A percentile compares a stretch with the other conserved stretches of the same genome.
These are phyloP conservation scores for Acanthochlamys bracteata DNA, from an alignment of 106 monocot species.

Conservation along the genomic window DNA sequence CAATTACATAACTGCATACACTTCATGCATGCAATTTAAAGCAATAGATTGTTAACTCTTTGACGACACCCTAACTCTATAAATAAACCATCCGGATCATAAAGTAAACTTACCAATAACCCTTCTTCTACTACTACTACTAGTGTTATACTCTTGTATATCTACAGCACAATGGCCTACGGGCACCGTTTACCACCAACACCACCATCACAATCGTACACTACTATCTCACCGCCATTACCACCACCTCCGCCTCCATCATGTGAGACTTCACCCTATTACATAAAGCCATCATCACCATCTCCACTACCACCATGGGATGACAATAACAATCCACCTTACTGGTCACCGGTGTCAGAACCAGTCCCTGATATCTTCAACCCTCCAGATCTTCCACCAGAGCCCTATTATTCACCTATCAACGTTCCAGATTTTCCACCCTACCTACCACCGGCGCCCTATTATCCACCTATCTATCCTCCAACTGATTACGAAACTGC, in stretches of 20 bases:
- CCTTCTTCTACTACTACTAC: not conserved
- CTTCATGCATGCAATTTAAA: not conserved
- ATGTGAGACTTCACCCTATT: not conserved
- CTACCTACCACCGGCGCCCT: not conserved
- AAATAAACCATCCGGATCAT: not conserved
- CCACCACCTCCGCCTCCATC: slow-evolving; percentile 11
- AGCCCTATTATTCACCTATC: not conserved
- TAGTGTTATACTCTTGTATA: not conserved
- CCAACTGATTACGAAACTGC: not conserved
- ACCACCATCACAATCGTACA: not conserved
- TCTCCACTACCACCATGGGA: not conserved
- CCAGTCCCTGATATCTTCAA: not conserved
- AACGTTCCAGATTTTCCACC: not conserved
- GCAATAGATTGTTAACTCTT: too few species aligned
- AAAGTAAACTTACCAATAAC: not conserved
- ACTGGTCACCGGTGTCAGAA: not conserved
- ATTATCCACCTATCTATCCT: slow-evolving; percentile 1
- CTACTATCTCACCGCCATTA: not conserved
- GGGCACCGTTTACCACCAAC: slow-evolving; percentile 9
- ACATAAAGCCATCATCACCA: not conserved
- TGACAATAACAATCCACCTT: not conserved
- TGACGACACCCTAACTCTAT: too few species aligned
- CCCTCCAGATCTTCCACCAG: not conserved
- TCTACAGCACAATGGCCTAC: not conserved
- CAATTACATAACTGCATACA: not conserved